Evolutionary conservation across 352 stramenopile genomes (phyloP), one percentile per base, ranked within the genome.

Genomic region (Globisporangium radiosum): DNA sequence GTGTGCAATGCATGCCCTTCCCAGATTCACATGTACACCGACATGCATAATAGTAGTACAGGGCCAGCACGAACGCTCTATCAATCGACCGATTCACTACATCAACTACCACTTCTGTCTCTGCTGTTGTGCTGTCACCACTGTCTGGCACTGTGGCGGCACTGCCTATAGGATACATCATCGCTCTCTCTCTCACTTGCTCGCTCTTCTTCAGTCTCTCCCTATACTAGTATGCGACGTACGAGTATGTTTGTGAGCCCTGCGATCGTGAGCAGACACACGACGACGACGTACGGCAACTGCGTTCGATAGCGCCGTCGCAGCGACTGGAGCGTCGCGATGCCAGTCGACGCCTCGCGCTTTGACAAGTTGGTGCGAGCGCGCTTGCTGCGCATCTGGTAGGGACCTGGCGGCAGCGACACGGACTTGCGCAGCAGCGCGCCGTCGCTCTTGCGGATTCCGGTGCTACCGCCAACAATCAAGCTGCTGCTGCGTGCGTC

Each of bases 261-360:
- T 13, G 64, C 70, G 49, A 77, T 43, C 14, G 59, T 62, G 56
- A 74, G 57, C 19, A 74, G 50, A 37, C 72, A 68, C 33, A 77
- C 54, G 7, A 70, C 54, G 42, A 72, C 44, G 40, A 65, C 59
- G 60, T 74, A 77, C 9, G 70, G 70, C 7, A 70, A 48, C 51
- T 77, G 66, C 39, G 60, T 14, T 19, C 67, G 62, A 59, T 68
- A 77, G 17, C 59, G 47, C 11, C 60, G 59, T 17, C 60, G 60
- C 48, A 66, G 8, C 48, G 38, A n/a, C 13, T 51, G 49, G 15
- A 66, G 60, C 38, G 60, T 50, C 19, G 40, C 15, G 5, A 25
- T 36, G 25, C 47, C 50, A 2, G 19, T 13, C 14, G 57, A 62
- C 52, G 42, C 19, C 25, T 53, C 44, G n/a, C 55, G 55, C 44